Evolutionary conservation across 2,329 filamentous ascomycete species (phyloP).

Genomic region (Mariannaea elegans): DNA sequence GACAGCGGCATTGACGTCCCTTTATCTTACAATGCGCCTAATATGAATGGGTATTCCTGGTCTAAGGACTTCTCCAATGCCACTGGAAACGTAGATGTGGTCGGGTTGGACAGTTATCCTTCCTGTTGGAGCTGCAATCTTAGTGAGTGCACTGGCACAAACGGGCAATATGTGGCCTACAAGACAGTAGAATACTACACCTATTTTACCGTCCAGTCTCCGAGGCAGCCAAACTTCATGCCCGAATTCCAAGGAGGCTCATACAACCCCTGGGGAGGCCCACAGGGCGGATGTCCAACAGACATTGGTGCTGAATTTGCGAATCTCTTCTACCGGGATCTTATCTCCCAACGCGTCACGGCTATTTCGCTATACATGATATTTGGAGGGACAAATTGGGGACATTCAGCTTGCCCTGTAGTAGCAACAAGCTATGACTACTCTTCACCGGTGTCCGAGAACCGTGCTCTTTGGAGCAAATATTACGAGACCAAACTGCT

Average conservation of each 20-base stretch:
- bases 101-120: constrained; percentile 61
- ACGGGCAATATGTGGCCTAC: constrained; percentile 67
- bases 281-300: constrained; percentile 61
- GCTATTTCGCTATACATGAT: constrained; percentile 72
- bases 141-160: constrained; percentile 66
- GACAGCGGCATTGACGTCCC: constrained; percentile 67
- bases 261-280: constrained; percentile 70
- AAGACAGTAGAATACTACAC: constrained; percentile 46
- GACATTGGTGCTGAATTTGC: constrained; percentile 68
- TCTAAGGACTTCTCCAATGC: constrained; percentile 66
- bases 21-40: constrained; percentile 67
- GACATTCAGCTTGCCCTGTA: constrained; percentile 64
- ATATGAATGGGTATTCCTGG: constrained; percentile 65
- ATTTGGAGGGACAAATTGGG: constrained; percentile 72
- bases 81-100: constrained; percentile 64
- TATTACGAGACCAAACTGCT: constrained; percentile 71
- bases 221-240: constrained; percentile 37
- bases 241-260: constrained; percentile 42
- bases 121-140: constrained; percentile 72
- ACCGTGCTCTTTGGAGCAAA: constrained; percentile 65
- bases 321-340: constrained; percentile 70
- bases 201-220: constrained; percentile 40
- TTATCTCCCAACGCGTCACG: constrained; percentile 67
- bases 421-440: constrained; percentile 72
- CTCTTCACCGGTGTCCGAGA: constrained; percentile 68